phyloP scores from a whole-genome alignment of 2,329 filamentous ascomycete genomes.

The Penicillium rolfsii region DNA sequence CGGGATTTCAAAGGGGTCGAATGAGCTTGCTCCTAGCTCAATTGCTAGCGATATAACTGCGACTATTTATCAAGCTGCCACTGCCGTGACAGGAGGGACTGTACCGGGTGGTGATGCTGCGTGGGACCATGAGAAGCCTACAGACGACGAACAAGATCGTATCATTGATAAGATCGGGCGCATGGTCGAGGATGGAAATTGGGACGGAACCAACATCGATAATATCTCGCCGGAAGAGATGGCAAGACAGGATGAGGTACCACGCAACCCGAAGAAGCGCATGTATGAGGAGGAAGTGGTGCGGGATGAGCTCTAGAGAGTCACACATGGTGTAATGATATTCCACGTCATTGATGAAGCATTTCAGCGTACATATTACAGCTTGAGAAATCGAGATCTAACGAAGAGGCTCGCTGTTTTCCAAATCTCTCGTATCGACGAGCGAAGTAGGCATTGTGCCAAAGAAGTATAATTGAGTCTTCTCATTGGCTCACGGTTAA shows the following conservation, averaged over 20 bases:
- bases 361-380: background rate
- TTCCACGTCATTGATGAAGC: slow-evolving; percentile 12
- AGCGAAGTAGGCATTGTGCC: background rate
- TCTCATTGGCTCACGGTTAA: slow-evolving; percentile 26
- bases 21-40: slow-evolving; percentile 29
- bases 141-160: slow-evolving; percentile 35
- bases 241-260: slow-evolving; percentile 41
- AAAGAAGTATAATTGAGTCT: slow-evolving; percentile 14
- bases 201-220: slow-evolving; percentile 36
- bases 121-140: slow-evolving; percentile 27
- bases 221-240: slow-evolving; percentile 43
- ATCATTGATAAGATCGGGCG: slow-evolving; percentile 48
- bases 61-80: slow-evolving; percentile 29
- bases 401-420: background rate
- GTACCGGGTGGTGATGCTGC: slow-evolving; percentile 21
- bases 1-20: slow-evolving; percentile 40
- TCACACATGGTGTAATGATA: slow-evolving; percentile 19
- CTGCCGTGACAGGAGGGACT: slow-evolving; percentile 21
- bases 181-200: slow-evolving; percentile 39
- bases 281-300: slow-evolving; percentile 49
- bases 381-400: background rate
- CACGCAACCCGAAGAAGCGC: slow-evolving; percentile 53
- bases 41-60: slow-evolving; percentile 26
- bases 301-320: slow-evolving; percentile 45
- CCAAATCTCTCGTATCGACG: background rate